Evolutionary conservation across 2,329 filamentous ascomycete species (phyloP).

Genomic region (Phaeosphaeria sp.): DNA sequence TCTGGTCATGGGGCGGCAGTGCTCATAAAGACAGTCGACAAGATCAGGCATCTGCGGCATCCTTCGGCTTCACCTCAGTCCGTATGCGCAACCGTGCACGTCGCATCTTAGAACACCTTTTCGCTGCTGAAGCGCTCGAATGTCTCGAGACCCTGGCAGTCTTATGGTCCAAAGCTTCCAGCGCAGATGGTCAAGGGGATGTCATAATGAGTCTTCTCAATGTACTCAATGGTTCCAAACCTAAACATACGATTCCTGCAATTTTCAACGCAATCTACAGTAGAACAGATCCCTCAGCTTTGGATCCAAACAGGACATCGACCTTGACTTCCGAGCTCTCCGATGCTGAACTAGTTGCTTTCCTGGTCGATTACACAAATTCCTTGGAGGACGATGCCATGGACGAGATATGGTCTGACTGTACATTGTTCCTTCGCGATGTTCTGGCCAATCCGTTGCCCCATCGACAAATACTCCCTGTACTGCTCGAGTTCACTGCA

Average conservation of each 20-base stretch:
- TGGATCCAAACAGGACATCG: slow-evolving; percentile 82
- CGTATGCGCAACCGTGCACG: slow-evolving; percentile 90
- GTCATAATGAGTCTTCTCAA: slow-evolving; percentile 87
- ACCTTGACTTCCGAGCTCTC: slow-evolving; percentile 85
- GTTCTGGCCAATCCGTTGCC: slow-evolving; percentile 93
- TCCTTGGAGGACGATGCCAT: slow-evolving; percentile 96
- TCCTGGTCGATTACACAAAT: slow-evolving; percentile 86
- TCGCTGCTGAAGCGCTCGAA: slow-evolving; percentile 89
- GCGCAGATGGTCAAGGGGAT: slow-evolving; percentile 59
- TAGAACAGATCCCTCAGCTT: slow-evolving; percentile 80
- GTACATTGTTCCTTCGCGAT: slow-evolving; percentile 87
- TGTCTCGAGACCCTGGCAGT: slow-evolving; percentile 90
- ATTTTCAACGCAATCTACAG: slow-evolving; percentile 97
- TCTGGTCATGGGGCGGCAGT: slow-evolving; percentile 91
- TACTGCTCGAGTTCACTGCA: slow-evolving; percentile 85
- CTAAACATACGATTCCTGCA: slow-evolving; percentile 89
- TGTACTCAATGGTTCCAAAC: slow-evolving; percentile 87
- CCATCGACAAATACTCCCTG: slow-evolving; percentile 87
- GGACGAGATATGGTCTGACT: slow-evolving; percentile 98
- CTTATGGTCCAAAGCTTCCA: slow-evolving; percentile 71
- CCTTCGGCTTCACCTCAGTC: slow-evolving; percentile 88
- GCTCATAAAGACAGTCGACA: slow-evolving; percentile 63
- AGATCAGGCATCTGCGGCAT: slow-evolving; percentile 74
- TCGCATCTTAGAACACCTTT: slow-evolving; percentile 88
- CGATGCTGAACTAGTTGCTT: slow-evolving; percentile 84